Evolutionary conservation across 2,329 filamentous ascomycete genomes (phyloP).

Genomic region (Harringtonia aguacate): DNA sequence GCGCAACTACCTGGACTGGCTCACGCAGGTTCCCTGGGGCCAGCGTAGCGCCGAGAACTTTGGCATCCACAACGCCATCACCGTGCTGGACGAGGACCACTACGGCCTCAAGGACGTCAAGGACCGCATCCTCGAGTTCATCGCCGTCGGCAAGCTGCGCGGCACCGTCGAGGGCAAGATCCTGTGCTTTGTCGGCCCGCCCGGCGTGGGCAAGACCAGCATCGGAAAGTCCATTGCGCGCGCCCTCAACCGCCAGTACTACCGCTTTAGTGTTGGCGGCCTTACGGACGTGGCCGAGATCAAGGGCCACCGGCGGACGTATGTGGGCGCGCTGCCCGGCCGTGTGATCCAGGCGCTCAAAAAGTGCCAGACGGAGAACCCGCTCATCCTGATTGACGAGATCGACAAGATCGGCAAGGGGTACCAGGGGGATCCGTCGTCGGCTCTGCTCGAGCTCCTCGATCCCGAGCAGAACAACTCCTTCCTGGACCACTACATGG

Average conservation of each 20-base stretch:
- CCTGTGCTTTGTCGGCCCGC: conserved; percentile 91
- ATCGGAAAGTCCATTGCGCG: conserved; percentile 97
- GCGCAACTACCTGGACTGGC: conserved; percentile 95
- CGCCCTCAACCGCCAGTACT: conserved; percentile 91
- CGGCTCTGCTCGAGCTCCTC: conserved; percentile 82
- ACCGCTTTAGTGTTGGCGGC: conserved; percentile 94
- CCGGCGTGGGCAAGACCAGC: conserved; percentile 96
- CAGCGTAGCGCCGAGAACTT: conserved; percentile 95
- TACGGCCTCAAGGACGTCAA: conserved; percentile 97
- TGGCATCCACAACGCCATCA: conserved; percentile 81
- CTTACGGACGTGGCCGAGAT: conserved; percentile 97
- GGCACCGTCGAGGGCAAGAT: conserved; percentile 98
- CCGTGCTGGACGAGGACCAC: conserved; percentile 89
- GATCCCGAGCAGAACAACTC: conserved; percentile 97
- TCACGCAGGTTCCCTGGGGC: conserved; percentile 97
- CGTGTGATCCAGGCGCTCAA: conserved; percentile 97
- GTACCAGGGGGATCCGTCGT: conserved; percentile 92
- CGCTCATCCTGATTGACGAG: conserved; percentile 91
- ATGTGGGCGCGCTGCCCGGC: conserved; percentile 89
- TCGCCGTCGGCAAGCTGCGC: conserved; percentile 91
- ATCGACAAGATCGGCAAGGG: conserved; percentile 96
- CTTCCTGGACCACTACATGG: conserved; percentile 97
- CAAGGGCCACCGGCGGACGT: conserved; percentile 93
- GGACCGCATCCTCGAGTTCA: conserved; percentile 95
- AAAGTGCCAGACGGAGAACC: conserved; percentile 98